Conservation (phyloP, 2,329 filamentous ascomycete species). For the Fusarium secorum region DNA sequence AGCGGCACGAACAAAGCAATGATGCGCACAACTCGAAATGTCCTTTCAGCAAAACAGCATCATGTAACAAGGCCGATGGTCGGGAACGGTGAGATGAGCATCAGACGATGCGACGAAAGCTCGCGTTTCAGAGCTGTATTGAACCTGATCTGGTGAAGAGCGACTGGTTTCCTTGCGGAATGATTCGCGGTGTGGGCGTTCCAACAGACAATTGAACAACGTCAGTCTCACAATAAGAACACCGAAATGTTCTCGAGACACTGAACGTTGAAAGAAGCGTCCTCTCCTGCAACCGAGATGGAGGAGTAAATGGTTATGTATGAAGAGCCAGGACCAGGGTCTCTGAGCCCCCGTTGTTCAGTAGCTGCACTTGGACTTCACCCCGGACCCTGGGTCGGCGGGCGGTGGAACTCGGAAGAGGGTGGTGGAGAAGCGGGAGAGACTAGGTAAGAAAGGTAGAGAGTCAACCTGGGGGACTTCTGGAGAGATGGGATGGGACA, state of each 20-base stretch:
- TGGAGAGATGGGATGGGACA: slow-evolving; percentile 31
- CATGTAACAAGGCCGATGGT: slow-evolving; percentile 18
- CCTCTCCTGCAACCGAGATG: slow-evolving; percentile 26
- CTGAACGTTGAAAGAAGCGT: slow-evolving; percentile 28
- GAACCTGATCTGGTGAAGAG: background rate
- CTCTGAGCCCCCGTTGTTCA: slow-evolving; percentile 11
- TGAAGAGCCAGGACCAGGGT: slow-evolving; percentile 36
- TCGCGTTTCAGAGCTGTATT: slow-evolving; percentile 6
- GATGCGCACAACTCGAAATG: slow-evolving; percentile 9
- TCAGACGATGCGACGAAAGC: slow-evolving; percentile 27
- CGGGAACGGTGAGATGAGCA: slow-evolving; percentile 18
- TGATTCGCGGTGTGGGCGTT: background rate
- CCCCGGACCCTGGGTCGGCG: slow-evolving; percentile 36
- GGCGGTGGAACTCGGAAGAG: slow-evolving; percentile 37
- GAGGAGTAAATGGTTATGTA: slow-evolving; percentile 42
- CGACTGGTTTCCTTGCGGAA: background rate
- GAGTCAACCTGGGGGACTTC: slow-evolving; percentile 36
- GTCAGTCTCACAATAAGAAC: slow-evolving; percentile 10
- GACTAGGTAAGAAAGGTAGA: slow-evolving; percentile 23
- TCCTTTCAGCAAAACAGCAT: slow-evolving; percentile 35
- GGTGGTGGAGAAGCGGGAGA: slow-evolving; percentile 40
- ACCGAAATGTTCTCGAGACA: slow-evolving; percentile 10
- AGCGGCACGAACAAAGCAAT: background rate
- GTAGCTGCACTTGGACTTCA: slow-evolving; percentile 23
- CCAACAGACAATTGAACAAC: slow-evolving; percentile 2